Evolutionary conservation across 1,284 basidiomycete species (phyloP), one percentile per base, ranked within the genome.

Genomic region (Garcileccinum viscosum): DNA sequence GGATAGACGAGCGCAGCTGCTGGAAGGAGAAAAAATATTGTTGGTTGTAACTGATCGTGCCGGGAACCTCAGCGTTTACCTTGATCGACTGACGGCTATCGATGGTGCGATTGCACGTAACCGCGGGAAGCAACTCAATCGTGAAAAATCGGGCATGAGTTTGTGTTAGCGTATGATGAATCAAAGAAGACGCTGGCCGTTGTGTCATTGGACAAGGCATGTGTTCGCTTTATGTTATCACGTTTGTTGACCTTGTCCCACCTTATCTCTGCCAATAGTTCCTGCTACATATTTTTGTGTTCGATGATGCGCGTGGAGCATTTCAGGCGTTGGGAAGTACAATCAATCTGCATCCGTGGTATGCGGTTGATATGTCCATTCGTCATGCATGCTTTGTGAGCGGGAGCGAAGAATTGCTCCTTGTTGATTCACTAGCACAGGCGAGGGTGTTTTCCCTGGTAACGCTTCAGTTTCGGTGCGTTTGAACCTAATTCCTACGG

Each of bases 391-490:
- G 77, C 42, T 78, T 77, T 67, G 77, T 85, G 5, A 79, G 76
- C 35, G 85, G 86, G 15, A 82, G 72, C 42, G 87, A 89, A 67
- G 87, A 89, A 69, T 67, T 89, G 4, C 69, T 85, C 1, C 73
- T 89, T 3, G 77, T 89, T 9, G 87, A 89, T 69, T 79, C 81
- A 5, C 73, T 64, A 12, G 76, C 75, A 0, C 80, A 79, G 30
- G 83, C 81, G 5, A 77, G 88, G 3, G 81, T 89, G 2, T 89
- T 84, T 71, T 89, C 88, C 5, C 71, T 88, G 32, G 75, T 85
- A 2, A 85, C 85, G 0, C 81, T 85, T 65, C 85, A 87, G 64
- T 88, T 87, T 68, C 77, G 88, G 88, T 88, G 78, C 4, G 70
- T 61, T 7, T 50, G 2, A 5, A 27, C 4, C 59, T n/a, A 1